Conservation (phyloP, 495 filamentous ascomycete species). For the Hyaloscypha bicolor region DNA sequence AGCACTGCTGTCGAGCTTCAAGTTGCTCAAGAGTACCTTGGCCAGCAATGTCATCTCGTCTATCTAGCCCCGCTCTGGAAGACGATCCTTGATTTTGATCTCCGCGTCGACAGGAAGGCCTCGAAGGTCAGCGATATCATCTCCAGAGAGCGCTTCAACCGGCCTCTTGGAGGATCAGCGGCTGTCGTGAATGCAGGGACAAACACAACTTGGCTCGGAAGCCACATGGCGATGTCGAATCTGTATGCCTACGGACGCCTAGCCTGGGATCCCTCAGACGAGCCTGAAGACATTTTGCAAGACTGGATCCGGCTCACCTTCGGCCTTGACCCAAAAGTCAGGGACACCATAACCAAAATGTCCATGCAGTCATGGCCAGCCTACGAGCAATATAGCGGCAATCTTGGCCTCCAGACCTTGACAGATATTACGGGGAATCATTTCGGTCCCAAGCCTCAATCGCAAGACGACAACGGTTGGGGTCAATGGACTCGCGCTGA, state of each 20-base stretch:
- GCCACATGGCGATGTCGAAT: conserved; percentile 71
- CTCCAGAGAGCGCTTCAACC: conserved; percentile 59
- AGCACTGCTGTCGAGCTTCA: conserved; percentile 65
- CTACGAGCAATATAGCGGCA: conserved; percentile 72
- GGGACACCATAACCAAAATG: conserved; percentile 61
- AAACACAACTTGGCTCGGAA: conserved; percentile 68
- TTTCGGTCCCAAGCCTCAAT: conserved; percentile 67
- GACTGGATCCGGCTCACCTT: conserved; percentile 73
- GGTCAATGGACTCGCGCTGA: conserved; percentile 76
- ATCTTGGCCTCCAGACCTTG: conserved; percentile 70
- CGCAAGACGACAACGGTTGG: conserved; percentile 69
- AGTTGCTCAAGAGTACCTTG: conserved; percentile 70
- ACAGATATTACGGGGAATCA: conserved; percentile 68
- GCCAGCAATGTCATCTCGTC: conserved; percentile 69
- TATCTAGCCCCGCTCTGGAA: conserved; percentile 72
- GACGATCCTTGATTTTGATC: conserved; percentile 64
- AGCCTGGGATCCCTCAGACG: conserved; percentile 59
- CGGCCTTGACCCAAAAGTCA: conserved; percentile 50
- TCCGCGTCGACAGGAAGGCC: conserved; percentile 58
- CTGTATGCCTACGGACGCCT: conserved; percentile 69
- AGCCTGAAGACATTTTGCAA: conserved; percentile 52
- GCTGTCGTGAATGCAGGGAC: conserved; percentile 71
- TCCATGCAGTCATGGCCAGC: conserved; percentile 72
- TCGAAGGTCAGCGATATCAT: conserved; percentile 59
- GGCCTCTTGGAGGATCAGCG: conserved; percentile 61